These are phyloP conservation scores for Trichosporon ovoides DNA, from an alignment of 1,284 basidiomycete species.

Conservation along the genomic window DNA sequence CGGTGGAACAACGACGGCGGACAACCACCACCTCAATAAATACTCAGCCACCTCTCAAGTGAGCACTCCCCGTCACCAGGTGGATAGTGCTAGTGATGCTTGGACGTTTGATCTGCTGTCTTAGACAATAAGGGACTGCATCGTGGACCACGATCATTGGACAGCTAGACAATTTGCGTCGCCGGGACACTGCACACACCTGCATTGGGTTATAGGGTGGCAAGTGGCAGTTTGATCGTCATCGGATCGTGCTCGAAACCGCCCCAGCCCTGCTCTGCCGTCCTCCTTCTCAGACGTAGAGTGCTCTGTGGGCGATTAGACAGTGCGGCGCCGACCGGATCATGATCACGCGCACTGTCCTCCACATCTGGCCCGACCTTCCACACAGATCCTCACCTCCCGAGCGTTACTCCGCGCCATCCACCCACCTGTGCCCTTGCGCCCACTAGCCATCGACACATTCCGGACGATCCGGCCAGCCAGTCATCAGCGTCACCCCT, in stretches of 20 bases:
- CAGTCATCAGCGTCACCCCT: no score
- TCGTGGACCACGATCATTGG: not conserved
- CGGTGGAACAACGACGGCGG: not conserved
- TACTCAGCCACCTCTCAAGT: not conserved
- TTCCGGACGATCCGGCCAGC: no score
- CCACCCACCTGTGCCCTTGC: not conserved
- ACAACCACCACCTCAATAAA: not conserved
- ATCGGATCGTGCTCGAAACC: not conserved
- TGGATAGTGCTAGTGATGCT: not conserved
- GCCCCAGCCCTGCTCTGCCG: not conserved
- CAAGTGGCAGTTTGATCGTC: conserved; percentile 1
- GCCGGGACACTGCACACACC: not conserved
- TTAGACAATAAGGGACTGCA: not conserved
- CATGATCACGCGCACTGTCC: not conserved
- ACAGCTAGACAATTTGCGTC: not conserved
- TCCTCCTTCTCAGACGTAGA: not conserved
- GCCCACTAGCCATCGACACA: not conserved
- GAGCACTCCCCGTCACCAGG: not conserved
- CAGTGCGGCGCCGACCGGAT: not conserved
- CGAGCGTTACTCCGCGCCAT: not conserved
- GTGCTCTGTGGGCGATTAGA: not conserved
- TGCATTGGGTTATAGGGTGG: not conserved
- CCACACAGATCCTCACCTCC: not conserved
- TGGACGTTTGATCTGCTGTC: not conserved
- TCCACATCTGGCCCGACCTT: conserved; percentile 1